Percentiles rank a stretch among this genome's conserved stretches.
Conservation (phyloP, 495 filamentous ascomycete genomes). For the Podospora pseudopauciseta region DNA sequence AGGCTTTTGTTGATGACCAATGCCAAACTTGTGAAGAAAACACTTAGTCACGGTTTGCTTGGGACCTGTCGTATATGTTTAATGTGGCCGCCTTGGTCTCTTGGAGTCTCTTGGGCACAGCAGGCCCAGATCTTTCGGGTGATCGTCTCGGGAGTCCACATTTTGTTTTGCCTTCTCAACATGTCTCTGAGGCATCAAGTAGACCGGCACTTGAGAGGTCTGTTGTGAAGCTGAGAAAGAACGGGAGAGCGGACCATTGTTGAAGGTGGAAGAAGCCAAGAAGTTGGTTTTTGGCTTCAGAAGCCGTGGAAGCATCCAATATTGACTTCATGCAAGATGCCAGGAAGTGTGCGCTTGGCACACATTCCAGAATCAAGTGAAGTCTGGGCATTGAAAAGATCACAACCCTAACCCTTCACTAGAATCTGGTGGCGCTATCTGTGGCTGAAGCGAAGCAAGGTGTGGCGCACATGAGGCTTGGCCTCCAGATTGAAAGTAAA, state of each 20-base stretch:
- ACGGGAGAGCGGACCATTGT: neutral
- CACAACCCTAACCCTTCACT: neutral
- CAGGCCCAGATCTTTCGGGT: neutral
- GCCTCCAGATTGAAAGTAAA: conserved; percentile 26
- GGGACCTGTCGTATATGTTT: neutral
- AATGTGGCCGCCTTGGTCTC: neutral
- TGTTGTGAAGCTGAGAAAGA: neutral
- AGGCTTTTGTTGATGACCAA: neutral
- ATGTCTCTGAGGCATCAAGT: neutral
- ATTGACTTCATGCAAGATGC: neutral
- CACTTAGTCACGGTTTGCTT: neutral
- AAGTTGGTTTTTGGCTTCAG: neutral
- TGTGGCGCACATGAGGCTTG: neutral
- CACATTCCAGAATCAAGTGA: neutral
- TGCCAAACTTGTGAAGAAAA: neutral
- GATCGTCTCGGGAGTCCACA: neutral
- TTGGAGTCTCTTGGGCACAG: neutral
- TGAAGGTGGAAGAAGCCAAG: neutral
- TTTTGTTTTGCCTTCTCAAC: neutral
- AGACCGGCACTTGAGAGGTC: neutral
- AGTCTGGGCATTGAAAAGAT: neutral
- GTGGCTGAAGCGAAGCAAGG: neutral
- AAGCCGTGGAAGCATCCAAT: neutral
- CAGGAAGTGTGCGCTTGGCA: neutral
- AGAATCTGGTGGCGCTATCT: no score